Percentiles rank a stretch among this genome's conserved stretches.
Conservation (phyloP, 345 rosid genomes). For the Microthlaspi erraticum region DNA sequence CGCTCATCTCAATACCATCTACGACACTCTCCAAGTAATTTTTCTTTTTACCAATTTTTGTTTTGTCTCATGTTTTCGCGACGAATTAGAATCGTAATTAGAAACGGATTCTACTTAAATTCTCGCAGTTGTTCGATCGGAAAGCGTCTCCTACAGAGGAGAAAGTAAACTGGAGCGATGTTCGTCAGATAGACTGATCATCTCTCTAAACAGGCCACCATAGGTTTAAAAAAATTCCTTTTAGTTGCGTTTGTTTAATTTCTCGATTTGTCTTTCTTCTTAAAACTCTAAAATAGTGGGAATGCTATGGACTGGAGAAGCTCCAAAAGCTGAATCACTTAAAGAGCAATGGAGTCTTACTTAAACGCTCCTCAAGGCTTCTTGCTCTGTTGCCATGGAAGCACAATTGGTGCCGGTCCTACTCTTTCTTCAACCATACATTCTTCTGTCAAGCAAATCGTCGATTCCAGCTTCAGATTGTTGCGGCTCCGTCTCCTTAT, state of each 20-base stretch:
- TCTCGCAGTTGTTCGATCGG: constrained; percentile 58
- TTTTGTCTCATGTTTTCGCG: neutral
- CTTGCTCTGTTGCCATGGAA: constrained; percentile 78
- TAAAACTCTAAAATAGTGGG: constrained; percentile 60
- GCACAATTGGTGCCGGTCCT: constrained; percentile 79
- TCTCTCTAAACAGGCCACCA: constrained; percentile 86
- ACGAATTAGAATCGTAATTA: constrained; percentile 14
- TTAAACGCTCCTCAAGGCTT: constrained; percentile 84
- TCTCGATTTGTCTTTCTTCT: neutral
- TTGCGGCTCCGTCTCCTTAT: constrained; percentile 73
- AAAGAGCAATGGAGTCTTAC: constrained; percentile 71
- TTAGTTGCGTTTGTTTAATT: neutral
- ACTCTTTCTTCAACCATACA: constrained; percentile 76
- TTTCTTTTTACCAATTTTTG: neutral
- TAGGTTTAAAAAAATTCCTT: constrained; percentile 48
- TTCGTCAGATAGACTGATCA: constrained; percentile 77
- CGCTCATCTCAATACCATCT: constrained; percentile 66
- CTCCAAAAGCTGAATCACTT: constrained; percentile 67
- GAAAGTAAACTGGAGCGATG: constrained; percentile 72
- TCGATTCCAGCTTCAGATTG: constrained; percentile 84
- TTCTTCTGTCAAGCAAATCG: constrained; percentile 67
- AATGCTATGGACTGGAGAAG: constrained; percentile 86
- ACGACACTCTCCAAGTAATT: constrained; percentile 76
- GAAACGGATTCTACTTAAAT: neutral
- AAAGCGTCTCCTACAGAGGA: constrained; percentile 54